These are phyloP conservation scores for Saksenaea vasiformis DNA, from an alignment of 371 early-diverging fungal species.

Conservation along the genomic window DNA sequence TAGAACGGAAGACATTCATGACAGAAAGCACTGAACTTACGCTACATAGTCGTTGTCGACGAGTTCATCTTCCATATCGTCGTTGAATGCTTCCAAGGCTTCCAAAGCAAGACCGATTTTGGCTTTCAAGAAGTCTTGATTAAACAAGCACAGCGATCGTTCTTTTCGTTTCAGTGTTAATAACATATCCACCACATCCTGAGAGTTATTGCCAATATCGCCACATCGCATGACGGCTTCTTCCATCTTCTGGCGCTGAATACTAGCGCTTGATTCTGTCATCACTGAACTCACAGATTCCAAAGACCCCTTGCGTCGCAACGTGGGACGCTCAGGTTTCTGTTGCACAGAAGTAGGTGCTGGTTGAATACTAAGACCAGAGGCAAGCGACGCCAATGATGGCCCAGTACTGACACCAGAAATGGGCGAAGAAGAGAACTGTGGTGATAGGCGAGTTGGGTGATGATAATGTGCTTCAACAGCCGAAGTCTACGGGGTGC, in stretches of 20 bases:
- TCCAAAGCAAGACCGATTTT: slow-evolving; percentile 42
- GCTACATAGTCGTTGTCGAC: not conserved
- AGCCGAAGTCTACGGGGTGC: slow-evolving; percentile 9
- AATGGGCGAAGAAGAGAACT: slow-evolving; percentile 35
- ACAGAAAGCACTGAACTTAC: not conserved
- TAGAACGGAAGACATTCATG: not conserved
- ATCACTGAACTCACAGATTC: slow-evolving; percentile 38
- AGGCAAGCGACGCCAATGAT: slow-evolving; percentile 42
- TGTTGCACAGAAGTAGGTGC: not conserved
- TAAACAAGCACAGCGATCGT: slow-evolving; percentile 47
- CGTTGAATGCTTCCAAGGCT: slow-evolving; percentile 39
- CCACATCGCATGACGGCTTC: slow-evolving; percentile 35
- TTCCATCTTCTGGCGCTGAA: slow-evolving; percentile 34
- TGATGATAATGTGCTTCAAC: slow-evolving; percentile 14
- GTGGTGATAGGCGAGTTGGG: slow-evolving; percentile 23
- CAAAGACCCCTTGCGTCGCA: slow-evolving; percentile 31
- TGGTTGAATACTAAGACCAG: slow-evolving; percentile 38
- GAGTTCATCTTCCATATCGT: slow-evolving; percentile 25
- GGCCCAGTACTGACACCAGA: slow-evolving; percentile 38
- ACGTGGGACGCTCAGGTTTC: slow-evolving; percentile 10
- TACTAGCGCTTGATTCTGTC: slow-evolving; percentile 37
- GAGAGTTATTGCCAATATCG: slow-evolving; percentile 32
- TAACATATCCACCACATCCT: slow-evolving; percentile 45
- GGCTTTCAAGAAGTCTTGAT: slow-evolving; percentile 34
- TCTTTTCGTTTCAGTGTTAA: slow-evolving; percentile 43